Base-by-base conservation (phyloP, 345 rosid genomes). In the thale cress (Arabidopsis thaliana) region DNA sequence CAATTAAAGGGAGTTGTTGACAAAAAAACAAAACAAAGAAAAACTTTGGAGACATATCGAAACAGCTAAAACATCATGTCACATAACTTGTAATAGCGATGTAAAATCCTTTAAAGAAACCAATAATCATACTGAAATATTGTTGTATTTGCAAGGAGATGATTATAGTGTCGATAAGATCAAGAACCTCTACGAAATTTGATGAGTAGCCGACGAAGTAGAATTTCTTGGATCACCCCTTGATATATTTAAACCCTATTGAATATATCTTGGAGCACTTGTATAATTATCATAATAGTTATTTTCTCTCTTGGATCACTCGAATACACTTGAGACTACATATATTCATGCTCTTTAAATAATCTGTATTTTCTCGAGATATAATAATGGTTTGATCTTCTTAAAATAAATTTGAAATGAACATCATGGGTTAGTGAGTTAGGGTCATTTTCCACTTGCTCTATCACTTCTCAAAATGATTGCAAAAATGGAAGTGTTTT, bases 141-240 rank as follows among this genome's bases (percentile, higher is more conserved):
- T 7, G 40, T 51, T n/a, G 38, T 25, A 6, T 49, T 13, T 60
- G 68, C 33, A 34, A 62, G 28, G 52, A 50, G 44, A 90, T 81
- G 34, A 83, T 84, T 61, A 87, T 82, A 73, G 85, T 73, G 67
- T 89, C 79, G 71, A 93, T 91, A 71, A 87, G 84, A 84, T 91
- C 92, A 79, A 93, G 84, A 9, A 91, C 88, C 74, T 94, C 89
- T 72, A 86, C 87, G 72, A 87, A 89, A 72, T 77, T 56, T 71
- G 40, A 48, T 64, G 37, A 69, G 41, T 37, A n/a, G 38, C 8
- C 25, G 24, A 61, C 36, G 56, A 62, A 44, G 9, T 63, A 22
- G 60, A 25, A 77, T 63, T 41, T 71, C 58, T 66, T 51, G 74
- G 65, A 78, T 72, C 81, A 33, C 44, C 49, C 65, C 42, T 20